Conservation (phyloP, 1,284 basidiomycete species). For the Phylloboletellus chloephorus region DNA sequence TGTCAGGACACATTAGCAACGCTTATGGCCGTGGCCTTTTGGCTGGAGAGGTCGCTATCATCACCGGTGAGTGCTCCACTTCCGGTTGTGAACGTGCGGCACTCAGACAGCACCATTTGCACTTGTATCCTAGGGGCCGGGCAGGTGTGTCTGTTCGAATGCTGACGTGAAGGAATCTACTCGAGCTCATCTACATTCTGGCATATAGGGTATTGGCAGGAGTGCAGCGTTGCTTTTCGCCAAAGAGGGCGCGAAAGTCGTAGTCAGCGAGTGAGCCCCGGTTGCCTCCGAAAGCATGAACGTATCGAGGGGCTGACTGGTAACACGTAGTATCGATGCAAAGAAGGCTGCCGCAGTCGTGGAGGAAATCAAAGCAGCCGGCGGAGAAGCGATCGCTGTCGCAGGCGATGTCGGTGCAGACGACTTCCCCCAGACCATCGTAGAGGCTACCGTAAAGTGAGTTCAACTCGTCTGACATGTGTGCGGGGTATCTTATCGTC, state of each 20-base stretch:
- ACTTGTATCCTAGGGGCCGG: constrained; percentile 51
- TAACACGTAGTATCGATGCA: constrained; percentile 52
- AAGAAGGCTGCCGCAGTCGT: constrained; percentile 62
- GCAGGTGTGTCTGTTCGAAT: constrained; percentile 44
- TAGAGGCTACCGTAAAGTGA: constrained; percentile 72
- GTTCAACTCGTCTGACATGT: constrained; percentile 23
- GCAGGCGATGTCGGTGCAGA: constrained; percentile 75
- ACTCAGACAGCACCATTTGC: neutral
- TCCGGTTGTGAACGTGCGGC: neutral
- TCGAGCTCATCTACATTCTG: neutral
- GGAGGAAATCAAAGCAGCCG: constrained; percentile 67
- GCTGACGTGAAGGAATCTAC: neutral
- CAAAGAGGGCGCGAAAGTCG: constrained; percentile 81
- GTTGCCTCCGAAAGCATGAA: neutral
- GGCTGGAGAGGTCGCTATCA: constrained; percentile 76
- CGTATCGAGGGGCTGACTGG: constrained; percentile 2
- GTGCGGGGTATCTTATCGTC: constrained; percentile 2
- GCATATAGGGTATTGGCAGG: constrained; percentile 63
- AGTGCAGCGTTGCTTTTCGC: constrained; percentile 75
- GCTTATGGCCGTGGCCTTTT: constrained; percentile 59
- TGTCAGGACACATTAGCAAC: constrained; percentile 64
- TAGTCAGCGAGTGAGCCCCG: constrained; percentile 68
- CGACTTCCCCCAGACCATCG: constrained; percentile 75
- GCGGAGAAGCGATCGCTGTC: constrained; percentile 70
- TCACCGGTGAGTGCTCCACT: constrained; percentile 55